These are phyloP conservation scores for Penicillium sp. DNA, from an alignment of 2,329 filamentous ascomycete species.

Conservation along the genomic window DNA sequence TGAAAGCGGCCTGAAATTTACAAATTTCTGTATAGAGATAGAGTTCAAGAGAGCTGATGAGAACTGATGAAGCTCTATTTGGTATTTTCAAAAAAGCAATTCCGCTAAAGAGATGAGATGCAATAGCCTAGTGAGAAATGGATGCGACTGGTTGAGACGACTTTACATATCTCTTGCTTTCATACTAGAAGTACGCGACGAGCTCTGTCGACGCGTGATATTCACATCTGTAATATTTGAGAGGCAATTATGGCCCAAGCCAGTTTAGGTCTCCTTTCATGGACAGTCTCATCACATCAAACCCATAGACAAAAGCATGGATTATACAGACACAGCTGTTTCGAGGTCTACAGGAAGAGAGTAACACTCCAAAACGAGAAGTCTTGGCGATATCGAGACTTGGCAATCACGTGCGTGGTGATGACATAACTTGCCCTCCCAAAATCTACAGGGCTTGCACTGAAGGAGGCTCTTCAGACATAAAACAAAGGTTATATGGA, in stretches of 20 bases:
- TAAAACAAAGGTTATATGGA: neutral
- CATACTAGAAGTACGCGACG: neutral
- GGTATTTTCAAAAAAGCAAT: neutral
- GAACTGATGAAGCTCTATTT: neutral
- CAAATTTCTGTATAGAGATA: neutral
- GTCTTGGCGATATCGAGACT: neutral
- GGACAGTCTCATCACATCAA: neutral
- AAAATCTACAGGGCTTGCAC: constrained; percentile 3
- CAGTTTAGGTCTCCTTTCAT: neutral
- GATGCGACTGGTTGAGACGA: neutral
- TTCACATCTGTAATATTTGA: neutral
- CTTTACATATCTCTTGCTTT: neutral
- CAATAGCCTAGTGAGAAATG: neutral
- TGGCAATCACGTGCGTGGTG: neutral
- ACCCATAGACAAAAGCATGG: neutral
- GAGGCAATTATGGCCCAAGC: neutral
- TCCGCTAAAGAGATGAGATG: neutral
- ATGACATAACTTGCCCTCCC: constrained; percentile 6
- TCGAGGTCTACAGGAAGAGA: neutral
- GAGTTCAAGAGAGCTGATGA: neutral
- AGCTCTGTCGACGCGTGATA: neutral
- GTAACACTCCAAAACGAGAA: neutral
- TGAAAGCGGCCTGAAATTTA: neutral
- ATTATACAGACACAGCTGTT: neutral
- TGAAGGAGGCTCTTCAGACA: neutral